Conservation (phyloP, 2,329 filamentous ascomycete species). For the Sporothrix schenckii region DNA sequence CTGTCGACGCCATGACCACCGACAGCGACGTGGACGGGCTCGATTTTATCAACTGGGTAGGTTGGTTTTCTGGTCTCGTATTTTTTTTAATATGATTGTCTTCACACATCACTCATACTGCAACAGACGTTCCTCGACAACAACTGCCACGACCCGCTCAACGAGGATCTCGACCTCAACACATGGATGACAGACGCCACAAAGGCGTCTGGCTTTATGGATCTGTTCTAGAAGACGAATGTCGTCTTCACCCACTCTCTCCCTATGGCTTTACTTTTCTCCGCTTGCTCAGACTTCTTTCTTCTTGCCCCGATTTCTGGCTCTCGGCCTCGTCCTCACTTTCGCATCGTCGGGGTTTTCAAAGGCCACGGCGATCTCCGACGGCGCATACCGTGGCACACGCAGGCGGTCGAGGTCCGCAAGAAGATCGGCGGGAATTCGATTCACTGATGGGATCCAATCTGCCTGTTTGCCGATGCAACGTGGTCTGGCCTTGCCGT, state of each 20-base stretch:
- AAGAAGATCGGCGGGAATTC: not conserved
- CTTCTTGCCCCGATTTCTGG: not conserved
- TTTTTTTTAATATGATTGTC: no score
- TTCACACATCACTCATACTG: no score
- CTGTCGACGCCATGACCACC: conserved; percentile 1
- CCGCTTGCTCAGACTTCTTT: not conserved
- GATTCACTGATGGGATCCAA: not conserved
- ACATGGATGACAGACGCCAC: conserved; percentile 19
- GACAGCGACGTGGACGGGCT: conserved; percentile 25
- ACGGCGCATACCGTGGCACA: conserved; percentile 16
- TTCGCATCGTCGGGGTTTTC: conserved; percentile 13
- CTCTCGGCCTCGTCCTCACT: not conserved
- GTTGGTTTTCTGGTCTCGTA: no score
- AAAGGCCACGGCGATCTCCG: conserved; percentile 6
- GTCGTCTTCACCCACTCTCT: not conserved
- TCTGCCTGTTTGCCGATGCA: not conserved
- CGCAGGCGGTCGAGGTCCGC: not conserved
- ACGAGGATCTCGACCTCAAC: conserved; percentile 3
- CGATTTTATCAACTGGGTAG: no score
- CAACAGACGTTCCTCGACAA: no score
- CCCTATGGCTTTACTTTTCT: not conserved
- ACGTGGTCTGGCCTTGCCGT: conserved; percentile 5
- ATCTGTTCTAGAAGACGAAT: not conserved
- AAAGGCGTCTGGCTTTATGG: not conserved
- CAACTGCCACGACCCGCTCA: no score